These are phyloP conservation scores for Beauveria scarabaeidicola DNA, from an alignment of 2,329 filamentous ascomycete species.

Conservation along the genomic window DNA sequence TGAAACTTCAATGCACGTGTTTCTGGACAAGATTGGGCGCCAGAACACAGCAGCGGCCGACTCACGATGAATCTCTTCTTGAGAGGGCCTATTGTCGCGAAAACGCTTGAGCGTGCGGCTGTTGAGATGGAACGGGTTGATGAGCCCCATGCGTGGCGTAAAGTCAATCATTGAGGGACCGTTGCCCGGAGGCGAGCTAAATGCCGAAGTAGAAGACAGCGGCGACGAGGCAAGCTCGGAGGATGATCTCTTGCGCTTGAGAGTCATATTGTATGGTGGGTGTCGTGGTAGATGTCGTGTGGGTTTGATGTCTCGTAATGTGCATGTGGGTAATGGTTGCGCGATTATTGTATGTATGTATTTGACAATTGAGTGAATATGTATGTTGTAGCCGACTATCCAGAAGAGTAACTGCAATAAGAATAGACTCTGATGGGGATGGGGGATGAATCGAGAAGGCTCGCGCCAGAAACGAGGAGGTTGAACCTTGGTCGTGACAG, in stretches of 20 bases:
- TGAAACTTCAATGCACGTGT: not conserved
- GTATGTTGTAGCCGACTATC: not conserved
- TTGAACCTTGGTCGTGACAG: not conserved
- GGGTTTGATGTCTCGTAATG: not conserved
- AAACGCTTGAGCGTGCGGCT: constrained; percentile 55
- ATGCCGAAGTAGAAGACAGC: constrained; percentile 33
- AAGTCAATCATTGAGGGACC: constrained; percentile 24
- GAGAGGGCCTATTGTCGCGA: constrained; percentile 49
- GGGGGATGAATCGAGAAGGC: not conserved
- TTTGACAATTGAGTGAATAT: not conserved
- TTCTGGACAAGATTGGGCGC: not conserved
- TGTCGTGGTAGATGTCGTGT: not conserved
- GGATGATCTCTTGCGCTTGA: constrained; percentile 57
- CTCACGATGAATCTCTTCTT: constrained; percentile 47
- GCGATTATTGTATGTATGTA: not conserved
- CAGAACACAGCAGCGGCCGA: constrained; percentile 10
- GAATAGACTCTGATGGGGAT: not conserved
- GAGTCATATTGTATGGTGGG: constrained; percentile 32
- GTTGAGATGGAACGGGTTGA: constrained; percentile 34
- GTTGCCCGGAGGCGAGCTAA: constrained; percentile 28
- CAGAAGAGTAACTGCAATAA: not conserved
- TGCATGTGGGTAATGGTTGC: not conserved
- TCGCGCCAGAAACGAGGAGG: not conserved
- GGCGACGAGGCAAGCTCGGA: constrained; percentile 45
- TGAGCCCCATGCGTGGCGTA: constrained; percentile 19